Evolutionary conservation across 2,329 filamentous ascomycete species (phyloP).

Genomic region (Colletotrichum echinochloae): DNA sequence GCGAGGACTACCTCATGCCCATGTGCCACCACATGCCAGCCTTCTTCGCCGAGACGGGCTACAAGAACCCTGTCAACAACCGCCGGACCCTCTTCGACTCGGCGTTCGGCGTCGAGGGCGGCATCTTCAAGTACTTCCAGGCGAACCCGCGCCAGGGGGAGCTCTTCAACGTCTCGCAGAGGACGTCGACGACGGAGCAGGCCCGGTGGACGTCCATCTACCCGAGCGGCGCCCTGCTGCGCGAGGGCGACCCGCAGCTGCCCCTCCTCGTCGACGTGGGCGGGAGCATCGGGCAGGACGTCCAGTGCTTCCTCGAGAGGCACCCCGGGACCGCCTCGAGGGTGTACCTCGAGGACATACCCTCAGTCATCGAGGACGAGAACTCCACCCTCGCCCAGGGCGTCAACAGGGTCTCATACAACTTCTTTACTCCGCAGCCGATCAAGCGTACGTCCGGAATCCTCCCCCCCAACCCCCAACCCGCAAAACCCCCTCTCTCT

Average conservation of each 20-base stretch:
- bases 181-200: not conserved
- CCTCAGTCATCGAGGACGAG: constrained; percentile 18
- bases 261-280: constrained; percentile 28
- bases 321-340: constrained; percentile 15
- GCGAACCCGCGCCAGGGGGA: not conserved
- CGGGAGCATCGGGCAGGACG: constrained; percentile 19
- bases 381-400: not conserved
- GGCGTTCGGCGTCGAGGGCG: not conserved
- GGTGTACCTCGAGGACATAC: constrained; percentile 26
- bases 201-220: constrained; percentile 18
- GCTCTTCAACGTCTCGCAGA: constrained; percentile 19
- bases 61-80: not conserved
- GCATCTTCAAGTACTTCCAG: constrained; percentile 5
- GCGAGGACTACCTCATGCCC: not conserved
- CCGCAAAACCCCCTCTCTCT: too few species aligned
- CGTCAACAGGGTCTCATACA: constrained; percentile 44
- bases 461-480: too few species aligned
- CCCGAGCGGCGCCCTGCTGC: not conserved
- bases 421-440: constrained; percentile 55
- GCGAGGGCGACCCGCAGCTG: not conserved
- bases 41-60: not conserved
- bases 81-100: constrained; percentile 5
- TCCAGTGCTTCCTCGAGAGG: constrained; percentile 7
- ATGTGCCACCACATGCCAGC: constrained; percentile 12
- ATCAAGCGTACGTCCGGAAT: constrained; percentile 41